A percentile compares a stretch with the other conserved stretches of the same genome.
Conservation (phyloP, 2,329 filamentous ascomycete species). For the Plenodomus tracheiphilus region DNA sequence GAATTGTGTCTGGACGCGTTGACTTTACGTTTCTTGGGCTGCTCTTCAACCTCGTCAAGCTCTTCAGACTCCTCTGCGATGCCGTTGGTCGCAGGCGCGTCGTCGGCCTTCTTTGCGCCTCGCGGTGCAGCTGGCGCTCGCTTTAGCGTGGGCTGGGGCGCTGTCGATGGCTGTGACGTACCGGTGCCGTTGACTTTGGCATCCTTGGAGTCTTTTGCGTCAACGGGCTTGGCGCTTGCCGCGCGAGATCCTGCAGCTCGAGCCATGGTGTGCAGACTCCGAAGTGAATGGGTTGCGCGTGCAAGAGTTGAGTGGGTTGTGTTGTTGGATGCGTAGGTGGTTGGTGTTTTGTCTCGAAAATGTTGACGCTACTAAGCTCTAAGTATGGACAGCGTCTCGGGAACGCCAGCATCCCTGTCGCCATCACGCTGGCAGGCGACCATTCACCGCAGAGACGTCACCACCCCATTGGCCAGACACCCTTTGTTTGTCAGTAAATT, state of each 20-base stretch:
- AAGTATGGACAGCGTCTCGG: constrained; percentile 3
- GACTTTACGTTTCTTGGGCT: constrained; percentile 17
- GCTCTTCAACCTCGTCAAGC: constrained; percentile 3
- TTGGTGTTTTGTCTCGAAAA: constrained; percentile 32
- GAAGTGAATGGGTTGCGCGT: constrained; percentile 17
- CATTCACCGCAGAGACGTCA: constrained; percentile 9
- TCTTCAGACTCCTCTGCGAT: constrained; percentile 8
- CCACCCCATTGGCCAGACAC: constrained; percentile 14
- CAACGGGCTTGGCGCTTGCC: constrained; percentile 31
- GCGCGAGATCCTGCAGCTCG: constrained; percentile 32
- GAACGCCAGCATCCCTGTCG: constrained; percentile 5
- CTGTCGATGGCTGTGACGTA: constrained; percentile 22
- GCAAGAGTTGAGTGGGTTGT: constrained; percentile 13
- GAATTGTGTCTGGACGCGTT: constrained; percentile 10
- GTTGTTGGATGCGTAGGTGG: constrained; percentile 17
- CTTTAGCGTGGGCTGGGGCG: constrained; percentile 18
- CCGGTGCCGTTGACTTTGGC: constrained; percentile 37
- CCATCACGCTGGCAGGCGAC: not conserved
- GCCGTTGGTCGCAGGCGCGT: constrained; percentile 15
- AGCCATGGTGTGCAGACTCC: constrained; percentile 29
- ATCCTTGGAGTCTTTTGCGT: constrained; percentile 28
- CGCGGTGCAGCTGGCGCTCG: constrained; percentile 18
- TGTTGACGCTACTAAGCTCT: constrained; percentile 12
- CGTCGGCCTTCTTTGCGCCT: constrained; percentile 32
- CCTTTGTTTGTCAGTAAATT: not conserved